Base-by-base conservation (phyloP, 495 filamentous ascomycete genomes). In the Penicillium salamii region DNA sequence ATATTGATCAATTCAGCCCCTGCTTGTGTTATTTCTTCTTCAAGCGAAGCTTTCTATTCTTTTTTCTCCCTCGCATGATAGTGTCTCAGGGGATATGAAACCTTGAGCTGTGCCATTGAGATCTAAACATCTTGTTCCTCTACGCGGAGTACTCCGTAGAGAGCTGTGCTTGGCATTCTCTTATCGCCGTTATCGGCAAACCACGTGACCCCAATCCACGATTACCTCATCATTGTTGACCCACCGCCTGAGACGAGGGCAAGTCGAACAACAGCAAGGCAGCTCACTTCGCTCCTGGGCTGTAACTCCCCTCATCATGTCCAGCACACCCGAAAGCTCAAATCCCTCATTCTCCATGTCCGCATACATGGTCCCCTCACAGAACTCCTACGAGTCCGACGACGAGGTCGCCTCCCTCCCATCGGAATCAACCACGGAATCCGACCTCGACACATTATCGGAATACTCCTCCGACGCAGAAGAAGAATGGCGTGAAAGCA, bases 401-500 rank as follows among this genome's bases (percentile, higher is more conserved):
- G 85, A 89, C 52, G 88, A 91, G 4, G 63, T 91, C 60, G 86
- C 89, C 52, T 93, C 89, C 12, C 78, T 95, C 3, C 86, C 89
- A 29, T 91, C 88, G 38, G 79, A 83, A 49, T 78, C 84, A 29
- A 86, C 81, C 54, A 72, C 78, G 21, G 72, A 75, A 29, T 82
- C 85, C 44, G 71, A 76, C 46, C 75, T 76, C 38, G 76, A 83
- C 0, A 71, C 76, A n/a, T 75, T 83, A 52, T 75, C 64, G 21
- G 70, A 67, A 38, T 74, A 77, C 17, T 78, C 79, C 54, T 87
- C 84, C 21, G 90, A 95, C 61, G 93, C 93, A 14, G 92, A 98
- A 66, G 79, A 77, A 15, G 91, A 98, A 67, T 98, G 93, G 93
- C 85, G 89, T 54, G 89, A 90, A 59, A 91, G 86, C 56, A 69